phyloP scores from a whole-genome alignment of 202 grass and related monocot species.

The Sporobolus alterniflorus region DNA sequence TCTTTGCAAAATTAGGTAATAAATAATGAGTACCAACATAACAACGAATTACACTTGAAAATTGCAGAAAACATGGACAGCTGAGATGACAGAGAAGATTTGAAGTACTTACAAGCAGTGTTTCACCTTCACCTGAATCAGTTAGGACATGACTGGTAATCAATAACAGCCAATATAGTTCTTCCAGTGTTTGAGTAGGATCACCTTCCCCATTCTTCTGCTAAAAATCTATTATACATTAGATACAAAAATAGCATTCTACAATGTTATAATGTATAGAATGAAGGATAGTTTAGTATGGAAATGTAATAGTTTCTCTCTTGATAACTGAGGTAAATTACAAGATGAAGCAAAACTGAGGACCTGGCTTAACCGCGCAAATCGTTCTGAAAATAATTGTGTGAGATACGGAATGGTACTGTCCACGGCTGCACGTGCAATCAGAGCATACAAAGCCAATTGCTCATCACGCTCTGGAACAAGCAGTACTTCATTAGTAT shows the following conservation, averaged over 20 bases:
- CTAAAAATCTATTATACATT: slow-evolving; percentile 31
- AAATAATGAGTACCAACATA: not conserved
- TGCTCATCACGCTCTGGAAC: slow-evolving; percentile 92
- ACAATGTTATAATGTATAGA: slow-evolving; percentile 23
- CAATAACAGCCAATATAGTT: slow-evolving; percentile 96
- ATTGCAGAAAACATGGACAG: slow-evolving; percentile 24
- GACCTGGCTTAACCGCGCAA: slow-evolving; percentile 77
- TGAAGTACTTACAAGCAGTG: slow-evolving; percentile 80
- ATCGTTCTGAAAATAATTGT: slow-evolving; percentile 79
- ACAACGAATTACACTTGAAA: slow-evolving; percentile 19
- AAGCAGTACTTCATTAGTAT: slow-evolving; percentile 44
- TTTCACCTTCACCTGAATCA: slow-evolving; percentile 98
- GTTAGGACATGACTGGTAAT: slow-evolving; percentile 96
- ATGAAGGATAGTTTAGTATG: slow-evolving; percentile 22
- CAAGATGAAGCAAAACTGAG: slow-evolving; percentile 22
- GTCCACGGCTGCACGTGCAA: slow-evolving; percentile 83
- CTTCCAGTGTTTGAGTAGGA: slow-evolving; percentile 85
- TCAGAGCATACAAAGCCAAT: slow-evolving; percentile 88
- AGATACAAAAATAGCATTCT: slow-evolving; percentile 11
- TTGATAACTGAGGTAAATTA: slow-evolving; percentile 24
- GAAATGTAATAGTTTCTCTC: not conserved
- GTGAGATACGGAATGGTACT: slow-evolving; percentile 82
- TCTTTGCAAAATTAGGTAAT: not conserved
- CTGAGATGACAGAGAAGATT: slow-evolving; percentile 28
- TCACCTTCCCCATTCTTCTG: slow-evolving; percentile 76